These are phyloP conservation scores for Pestalotiopsis sp. DNA, from an alignment of 2,329 filamentous ascomycete genomes.

Conservation along the genomic window DNA sequence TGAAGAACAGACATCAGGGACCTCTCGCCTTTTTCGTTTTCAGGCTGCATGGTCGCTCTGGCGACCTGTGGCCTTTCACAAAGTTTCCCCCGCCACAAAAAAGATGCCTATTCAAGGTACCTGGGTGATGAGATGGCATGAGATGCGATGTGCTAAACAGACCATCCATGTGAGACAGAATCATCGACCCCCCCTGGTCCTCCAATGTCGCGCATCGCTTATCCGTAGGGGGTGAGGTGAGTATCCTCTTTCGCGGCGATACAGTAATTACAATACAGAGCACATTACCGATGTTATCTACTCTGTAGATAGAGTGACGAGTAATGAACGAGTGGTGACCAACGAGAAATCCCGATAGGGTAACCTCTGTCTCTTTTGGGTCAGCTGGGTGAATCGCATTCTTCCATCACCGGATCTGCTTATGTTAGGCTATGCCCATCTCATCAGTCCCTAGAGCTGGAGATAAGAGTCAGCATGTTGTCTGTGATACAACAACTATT, in stretches of 20 bases:
- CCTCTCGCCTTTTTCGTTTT: not conserved
- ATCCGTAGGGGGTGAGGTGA: not conserved
- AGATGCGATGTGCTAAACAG: not conserved
- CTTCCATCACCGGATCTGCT: not conserved
- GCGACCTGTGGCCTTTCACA: not conserved
- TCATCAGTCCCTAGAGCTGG: not conserved
- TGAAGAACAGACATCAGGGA: not conserved
- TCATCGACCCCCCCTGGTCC: not conserved
- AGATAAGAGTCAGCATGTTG: not conserved
- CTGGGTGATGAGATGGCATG: not conserved
- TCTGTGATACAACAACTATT: not conserved
- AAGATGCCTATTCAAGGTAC: not conserved
- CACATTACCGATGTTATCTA: too few relatives aligned
- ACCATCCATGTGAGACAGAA: not conserved
- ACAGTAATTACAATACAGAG: not conserved
- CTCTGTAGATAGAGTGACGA: too few relatives aligned
- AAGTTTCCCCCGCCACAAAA: not conserved
- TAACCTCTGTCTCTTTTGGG: not conserved
- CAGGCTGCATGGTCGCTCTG: not conserved
- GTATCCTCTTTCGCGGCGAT: not conserved
- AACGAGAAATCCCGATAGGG: not conserved
- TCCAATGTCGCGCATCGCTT: not conserved
- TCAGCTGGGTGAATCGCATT: not conserved
- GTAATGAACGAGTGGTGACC: not conserved
- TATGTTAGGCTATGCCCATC: not conserved